A percentile compares a stretch with the other conserved stretches of the same genome.
Conservation (phyloP, 2,329 filamentous ascomycete species). For the Ophiosphaerella herpotricha region DNA sequence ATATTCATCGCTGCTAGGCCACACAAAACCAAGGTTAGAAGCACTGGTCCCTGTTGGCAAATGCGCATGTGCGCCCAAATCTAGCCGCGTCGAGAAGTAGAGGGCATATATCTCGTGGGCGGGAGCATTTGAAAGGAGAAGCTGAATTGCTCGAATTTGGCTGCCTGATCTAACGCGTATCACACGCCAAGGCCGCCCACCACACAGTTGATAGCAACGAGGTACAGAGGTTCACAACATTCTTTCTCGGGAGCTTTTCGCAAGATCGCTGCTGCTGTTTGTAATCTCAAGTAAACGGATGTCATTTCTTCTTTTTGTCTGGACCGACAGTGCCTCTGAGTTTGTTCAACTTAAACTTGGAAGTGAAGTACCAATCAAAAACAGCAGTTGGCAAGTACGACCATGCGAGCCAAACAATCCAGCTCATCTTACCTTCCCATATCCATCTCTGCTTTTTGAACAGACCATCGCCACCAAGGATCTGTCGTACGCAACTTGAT, state of each 20-base stretch:
- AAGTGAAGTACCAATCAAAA: conserved; percentile 52
- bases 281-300: neutral
- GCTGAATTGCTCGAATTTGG: neutral
- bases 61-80: neutral
- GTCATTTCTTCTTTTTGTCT: conserved; percentile 34
- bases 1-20: neutral
- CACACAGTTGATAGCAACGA: no score
- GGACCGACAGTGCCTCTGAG: conserved; percentile 43
- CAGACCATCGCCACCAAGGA: conserved; percentile 48
- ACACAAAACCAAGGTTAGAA: neutral
- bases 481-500: conserved; percentile 57
- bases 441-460: conserved; percentile 53
- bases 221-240: neutral
- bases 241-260: neutral
- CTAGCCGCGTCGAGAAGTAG: no score
- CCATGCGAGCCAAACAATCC: conserved; percentile 55
- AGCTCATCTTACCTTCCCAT: conserved; percentile 59
- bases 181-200: neutral
- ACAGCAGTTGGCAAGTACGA: conserved; percentile 53
- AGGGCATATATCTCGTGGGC: no score
- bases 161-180: conserved; percentile 2
- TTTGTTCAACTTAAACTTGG: conserved; percentile 59
- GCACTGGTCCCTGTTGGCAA: neutral
- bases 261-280: neutral
- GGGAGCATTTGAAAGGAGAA: no score